Percentiles rank a stretch among this genome's conserved stretches.
Conservation (phyloP, 495 filamentous ascomycete species). For the Penicillium desertorum region DNA sequence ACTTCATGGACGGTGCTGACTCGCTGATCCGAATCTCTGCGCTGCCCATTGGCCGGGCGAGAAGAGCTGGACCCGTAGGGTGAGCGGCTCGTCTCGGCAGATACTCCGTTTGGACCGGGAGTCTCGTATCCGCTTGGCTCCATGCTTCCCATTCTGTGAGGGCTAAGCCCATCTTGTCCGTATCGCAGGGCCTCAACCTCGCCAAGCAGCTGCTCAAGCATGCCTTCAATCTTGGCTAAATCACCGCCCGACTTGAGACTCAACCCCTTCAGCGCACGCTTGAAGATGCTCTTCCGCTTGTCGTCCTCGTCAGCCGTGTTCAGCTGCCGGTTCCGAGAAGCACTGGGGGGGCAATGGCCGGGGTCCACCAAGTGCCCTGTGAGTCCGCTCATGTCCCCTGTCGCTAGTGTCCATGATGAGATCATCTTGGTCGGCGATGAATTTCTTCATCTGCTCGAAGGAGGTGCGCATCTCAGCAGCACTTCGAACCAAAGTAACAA, state of each 20-base stretch:
- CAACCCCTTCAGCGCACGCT: conserved; percentile 84
- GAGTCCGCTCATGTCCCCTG: conserved; percentile 79
- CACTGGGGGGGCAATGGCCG: conserved; percentile 71
- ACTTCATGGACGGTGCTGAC: conserved; percentile 86
- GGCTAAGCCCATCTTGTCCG: conserved; percentile 41
- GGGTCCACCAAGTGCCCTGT: conserved; percentile 80
- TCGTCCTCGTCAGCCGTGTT: conserved; percentile 71
- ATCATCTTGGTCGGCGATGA: conserved; percentile 82
- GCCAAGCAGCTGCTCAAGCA: conserved; percentile 86
- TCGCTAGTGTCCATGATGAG: conserved; percentile 79
- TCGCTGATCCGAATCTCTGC: conserved; percentile 68
- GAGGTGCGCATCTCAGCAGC: conserved; percentile 97
- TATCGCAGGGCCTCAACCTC: conserved; percentile 89
- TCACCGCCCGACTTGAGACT: conserved; percentile 85
- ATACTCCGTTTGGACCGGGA: conserved; percentile 76
- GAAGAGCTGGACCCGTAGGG: conserved; percentile 72
- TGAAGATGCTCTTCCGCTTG: conserved; percentile 88
- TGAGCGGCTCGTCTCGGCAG: conserved; percentile 66
- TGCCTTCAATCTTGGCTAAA: conserved; percentile 86
- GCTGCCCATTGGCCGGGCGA: conserved; percentile 50
- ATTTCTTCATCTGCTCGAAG: conserved; percentile 94
- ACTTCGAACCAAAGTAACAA: conserved; percentile 89
- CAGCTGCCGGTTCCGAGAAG: conserved; percentile 45
- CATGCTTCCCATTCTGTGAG: conserved; percentile 38
- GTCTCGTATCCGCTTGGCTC: conserved; percentile 70